These are phyloP conservation scores for Gautieria morchelliformis DNA, from an alignment of 768 basidiomycete species.

Conservation along the genomic window DNA sequence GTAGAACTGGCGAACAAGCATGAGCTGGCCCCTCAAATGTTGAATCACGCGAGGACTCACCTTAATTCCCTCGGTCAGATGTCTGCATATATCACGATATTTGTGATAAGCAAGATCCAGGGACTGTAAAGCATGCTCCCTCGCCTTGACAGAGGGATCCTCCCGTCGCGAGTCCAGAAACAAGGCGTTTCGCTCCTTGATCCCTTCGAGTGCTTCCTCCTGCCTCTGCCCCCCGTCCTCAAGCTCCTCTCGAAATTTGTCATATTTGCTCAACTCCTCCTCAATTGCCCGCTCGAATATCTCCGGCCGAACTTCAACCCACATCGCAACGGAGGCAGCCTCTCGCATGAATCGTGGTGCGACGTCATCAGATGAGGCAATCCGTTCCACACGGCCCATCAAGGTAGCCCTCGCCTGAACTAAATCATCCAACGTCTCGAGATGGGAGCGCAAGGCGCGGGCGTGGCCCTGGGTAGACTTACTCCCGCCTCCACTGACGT, in stretches of 20 bases:
- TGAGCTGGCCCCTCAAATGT: not conserved
- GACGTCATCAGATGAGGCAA: conserved; percentile 66
- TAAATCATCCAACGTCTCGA: conserved; percentile 77
- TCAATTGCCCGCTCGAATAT: conserved; percentile 84
- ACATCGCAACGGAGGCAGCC: conserved; percentile 54
- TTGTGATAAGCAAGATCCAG: conserved; percentile 82
- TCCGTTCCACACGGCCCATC: conserved; percentile 51
- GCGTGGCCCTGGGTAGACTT: conserved; percentile 50
- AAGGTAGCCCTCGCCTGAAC: conserved; percentile 50
- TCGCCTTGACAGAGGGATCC: conserved; percentile 65
- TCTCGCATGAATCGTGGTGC: conserved; percentile 54
- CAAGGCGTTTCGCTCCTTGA: conserved; percentile 64
- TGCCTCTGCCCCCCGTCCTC: conserved; percentile 56
- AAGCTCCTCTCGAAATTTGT: conserved; percentile 47
- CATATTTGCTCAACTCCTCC: conserved; percentile 73
- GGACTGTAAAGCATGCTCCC: conserved; percentile 73
- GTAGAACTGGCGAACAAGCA: conserved; percentile 56
- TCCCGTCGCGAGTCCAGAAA: conserved; percentile 74
- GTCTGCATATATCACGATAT: conserved; percentile 74
- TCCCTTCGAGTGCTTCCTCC: conserved; percentile 48
- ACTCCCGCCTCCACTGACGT: conserved; percentile 16
- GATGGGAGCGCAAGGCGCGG: conserved; percentile 55
- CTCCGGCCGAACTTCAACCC: conserved; percentile 65
- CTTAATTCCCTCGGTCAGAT: conserved; percentile 84
- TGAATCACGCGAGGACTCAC: conserved; percentile 26